Evolutionary conservation across 495 filamentous ascomycete species (phyloP), one percentile per base, ranked within the genome.

Genomic region (Apodospora peruviana): DNA sequence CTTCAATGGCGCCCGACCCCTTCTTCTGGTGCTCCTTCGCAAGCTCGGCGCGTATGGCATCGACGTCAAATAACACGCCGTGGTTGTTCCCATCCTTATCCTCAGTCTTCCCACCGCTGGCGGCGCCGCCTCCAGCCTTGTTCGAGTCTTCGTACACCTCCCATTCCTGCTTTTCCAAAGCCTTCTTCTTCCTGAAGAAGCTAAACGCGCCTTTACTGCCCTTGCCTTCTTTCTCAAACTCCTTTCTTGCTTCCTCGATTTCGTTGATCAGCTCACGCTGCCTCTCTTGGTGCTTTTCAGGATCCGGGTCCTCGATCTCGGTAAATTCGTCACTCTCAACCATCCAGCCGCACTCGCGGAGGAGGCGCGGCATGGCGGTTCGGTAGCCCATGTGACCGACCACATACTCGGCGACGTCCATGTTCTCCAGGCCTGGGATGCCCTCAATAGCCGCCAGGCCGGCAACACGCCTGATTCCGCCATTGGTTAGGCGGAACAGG

Each of bases 321-420:
- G 84, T 82, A 61, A 99, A 99, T 60, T 97, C 94, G 47, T 96
- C 91, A 49, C 84, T 87, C 53, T 93, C 80, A 2, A 97, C 86
- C 40, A 86, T 67, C 89, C 90, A 99, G 23, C 91, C 91, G 42
- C 70, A 74, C 56, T 88, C 82, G 35, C 86, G 80, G 14, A 99
- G 73, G 8, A 99, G 75, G 35, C 80, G 81, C 11, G 93, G 93
- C 82, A 99, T 96, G 14, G 88, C 88, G 19, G 81, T 74, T 49
- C 93, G 87, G 68, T 99, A 99, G 25, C 88, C 86, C 93, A 99
- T 99, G 62, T 99, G 93, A 9, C 93, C 93, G 37, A 85, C 82
- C 9, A 97, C 94, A 35, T 86, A 71, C 27, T 87, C 79, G 0
- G 93, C 95, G 20, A 91, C 82, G 60, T 99, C 84, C 18, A 91